phyloP scores from a whole-genome alignment of 1,284 basidiomycete species.

The Anthracocystis panici-leucophaei region DNA sequence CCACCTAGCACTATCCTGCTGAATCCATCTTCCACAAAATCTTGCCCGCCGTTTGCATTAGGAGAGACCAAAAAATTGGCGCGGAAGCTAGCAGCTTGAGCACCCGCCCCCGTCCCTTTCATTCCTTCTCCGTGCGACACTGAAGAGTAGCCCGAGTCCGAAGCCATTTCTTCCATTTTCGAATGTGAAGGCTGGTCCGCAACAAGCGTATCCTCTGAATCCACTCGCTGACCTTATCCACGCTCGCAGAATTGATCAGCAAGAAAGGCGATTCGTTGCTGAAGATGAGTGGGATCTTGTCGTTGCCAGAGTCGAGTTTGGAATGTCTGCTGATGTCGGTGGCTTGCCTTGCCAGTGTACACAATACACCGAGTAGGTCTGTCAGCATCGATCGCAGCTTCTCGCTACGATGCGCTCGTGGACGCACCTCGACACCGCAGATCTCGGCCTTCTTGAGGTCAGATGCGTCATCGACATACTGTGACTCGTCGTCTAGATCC shows the following conservation, averaged over 20 bases:
- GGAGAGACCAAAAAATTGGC: constrained; percentile 53
- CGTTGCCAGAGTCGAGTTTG: constrained; percentile 25
- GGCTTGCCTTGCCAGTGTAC: constrained; percentile 45
- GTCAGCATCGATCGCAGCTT: constrained; percentile 32
- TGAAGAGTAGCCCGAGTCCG: constrained; percentile 46
- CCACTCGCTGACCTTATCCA: constrained; percentile 46
- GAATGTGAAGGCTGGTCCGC: neutral
- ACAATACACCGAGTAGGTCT: constrained; percentile 39
- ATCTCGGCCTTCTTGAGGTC: constrained; percentile 7
- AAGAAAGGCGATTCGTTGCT: constrained; percentile 62
- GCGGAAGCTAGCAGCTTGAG: constrained; percentile 48
- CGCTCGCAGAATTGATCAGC: constrained; percentile 44
- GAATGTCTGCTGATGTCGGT: constrained; percentile 32
- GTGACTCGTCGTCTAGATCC: constrained; percentile 25
- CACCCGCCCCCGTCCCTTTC: neutral
- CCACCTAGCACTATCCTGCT: constrained; percentile 32
- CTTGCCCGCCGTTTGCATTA: neutral
- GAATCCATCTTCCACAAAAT: constrained; percentile 38
- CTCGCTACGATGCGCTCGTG: constrained; percentile 27
- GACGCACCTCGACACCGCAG: constrained; percentile 31
- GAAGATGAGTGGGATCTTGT: constrained; percentile 50
- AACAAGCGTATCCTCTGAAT: constrained; percentile 10
- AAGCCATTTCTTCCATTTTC: constrained; percentile 24
- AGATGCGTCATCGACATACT: constrained; percentile 17
- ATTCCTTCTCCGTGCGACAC: constrained; percentile 7